These are phyloP conservation scores for Sporodiniella umbellata DNA, from an alignment of 371 early-diverging fungal species.

Conservation along the genomic window DNA sequence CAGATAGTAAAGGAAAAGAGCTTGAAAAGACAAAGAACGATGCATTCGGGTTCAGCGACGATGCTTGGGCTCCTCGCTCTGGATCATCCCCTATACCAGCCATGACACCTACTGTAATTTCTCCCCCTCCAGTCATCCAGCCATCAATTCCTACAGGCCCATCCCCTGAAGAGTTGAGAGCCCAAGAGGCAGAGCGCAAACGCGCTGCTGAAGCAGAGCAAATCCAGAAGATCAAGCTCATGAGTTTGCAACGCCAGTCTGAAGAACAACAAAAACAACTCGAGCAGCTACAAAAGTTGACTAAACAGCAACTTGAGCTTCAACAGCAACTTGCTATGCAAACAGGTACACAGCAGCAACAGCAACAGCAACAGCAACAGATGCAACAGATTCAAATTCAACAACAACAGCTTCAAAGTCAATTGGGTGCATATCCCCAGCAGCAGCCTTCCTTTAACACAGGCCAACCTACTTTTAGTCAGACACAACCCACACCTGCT, in stretches of 20 bases:
- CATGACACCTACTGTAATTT: conserved; percentile 1
- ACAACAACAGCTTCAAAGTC: conserved; percentile 13
- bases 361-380: conserved; percentile 4
- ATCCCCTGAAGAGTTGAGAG: conserved; percentile 14
- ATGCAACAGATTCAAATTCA: conserved; percentile 5
- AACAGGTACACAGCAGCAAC: conserved; percentile 22
- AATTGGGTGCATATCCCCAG: conserved; percentile 1
- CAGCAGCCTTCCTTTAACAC: no score
- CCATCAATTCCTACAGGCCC: conserved; percentile 13
- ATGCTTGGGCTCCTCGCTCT: conserved; percentile 44
- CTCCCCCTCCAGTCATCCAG: conserved; percentile 1
- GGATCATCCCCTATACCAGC: conserved; percentile 4
- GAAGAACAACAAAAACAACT: conserved; percentile 30
- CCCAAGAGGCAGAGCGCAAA: conserved; percentile 16
- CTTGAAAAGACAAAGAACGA: conserved; percentile 19
- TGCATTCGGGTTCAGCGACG: conserved; percentile 52
- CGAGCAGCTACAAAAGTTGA: conserved; percentile 25
- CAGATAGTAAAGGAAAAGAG: conserved; percentile 17
- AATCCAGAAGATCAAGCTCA: conserved; percentile 20
- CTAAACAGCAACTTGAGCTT: conserved; percentile 22
- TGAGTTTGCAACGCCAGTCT: conserved; percentile 25
- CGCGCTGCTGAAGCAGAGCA: conserved; percentile 18
- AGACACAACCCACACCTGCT: conserved; percentile 1
- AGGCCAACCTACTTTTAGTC: not conserved
- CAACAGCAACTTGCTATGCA: conserved; percentile 26